phyloP scores from a whole-genome alignment of 106 monocot species.

The Chionographis japonica region DNA sequence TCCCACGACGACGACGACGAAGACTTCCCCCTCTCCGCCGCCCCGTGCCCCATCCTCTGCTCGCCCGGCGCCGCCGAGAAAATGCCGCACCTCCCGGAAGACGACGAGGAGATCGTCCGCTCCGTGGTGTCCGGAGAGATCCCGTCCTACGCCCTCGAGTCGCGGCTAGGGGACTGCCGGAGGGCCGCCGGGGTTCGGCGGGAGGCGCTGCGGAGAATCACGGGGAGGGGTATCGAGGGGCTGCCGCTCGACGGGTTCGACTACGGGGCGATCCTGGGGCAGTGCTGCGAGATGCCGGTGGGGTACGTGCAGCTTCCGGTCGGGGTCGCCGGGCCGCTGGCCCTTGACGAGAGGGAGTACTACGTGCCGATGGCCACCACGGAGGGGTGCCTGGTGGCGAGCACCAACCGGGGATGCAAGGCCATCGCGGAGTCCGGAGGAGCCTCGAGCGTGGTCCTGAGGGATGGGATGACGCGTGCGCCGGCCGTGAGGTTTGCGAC shows the following conservation, averaged over 20 bases:
- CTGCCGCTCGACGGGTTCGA: slow-evolving; percentile 88
- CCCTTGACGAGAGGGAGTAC: slow-evolving; percentile 57
- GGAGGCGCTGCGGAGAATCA: slow-evolving; percentile 52
- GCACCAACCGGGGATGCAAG: slow-evolving; percentile 87
- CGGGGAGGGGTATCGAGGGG: slow-evolving; percentile 59
- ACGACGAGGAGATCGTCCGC: slow-evolving; percentile 40
- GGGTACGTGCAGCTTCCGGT: slow-evolving; percentile 81
- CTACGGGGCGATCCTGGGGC: slow-evolving; percentile 68
- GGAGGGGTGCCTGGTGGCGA: slow-evolving; percentile 88
- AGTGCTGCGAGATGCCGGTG: slow-evolving; percentile 92
- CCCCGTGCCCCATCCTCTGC: not conserved
- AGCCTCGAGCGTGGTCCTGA: slow-evolving; percentile 58
- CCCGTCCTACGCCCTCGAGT: slow-evolving; percentile 45
- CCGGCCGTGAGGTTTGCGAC: slow-evolving; percentile 62
- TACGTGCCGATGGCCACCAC: slow-evolving; percentile 95
- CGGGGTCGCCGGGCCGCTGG: slow-evolving; percentile 75
- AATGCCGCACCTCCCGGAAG: not conserved
- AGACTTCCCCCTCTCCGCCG: not conserved
- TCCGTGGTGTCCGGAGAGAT: slow-evolving; percentile 29
- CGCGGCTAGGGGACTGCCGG: slow-evolving; percentile 27
- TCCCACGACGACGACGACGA: not conserved
- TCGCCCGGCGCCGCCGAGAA: not conserved
- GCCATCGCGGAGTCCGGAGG: slow-evolving; percentile 75
- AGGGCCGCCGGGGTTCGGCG: slow-evolving; percentile 31
- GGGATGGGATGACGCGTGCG: slow-evolving; percentile 87